Evolutionary conservation across 2,329 filamentous ascomycete genomes (phyloP).

Genomic region (Colletotrichum destructivum): DNA sequence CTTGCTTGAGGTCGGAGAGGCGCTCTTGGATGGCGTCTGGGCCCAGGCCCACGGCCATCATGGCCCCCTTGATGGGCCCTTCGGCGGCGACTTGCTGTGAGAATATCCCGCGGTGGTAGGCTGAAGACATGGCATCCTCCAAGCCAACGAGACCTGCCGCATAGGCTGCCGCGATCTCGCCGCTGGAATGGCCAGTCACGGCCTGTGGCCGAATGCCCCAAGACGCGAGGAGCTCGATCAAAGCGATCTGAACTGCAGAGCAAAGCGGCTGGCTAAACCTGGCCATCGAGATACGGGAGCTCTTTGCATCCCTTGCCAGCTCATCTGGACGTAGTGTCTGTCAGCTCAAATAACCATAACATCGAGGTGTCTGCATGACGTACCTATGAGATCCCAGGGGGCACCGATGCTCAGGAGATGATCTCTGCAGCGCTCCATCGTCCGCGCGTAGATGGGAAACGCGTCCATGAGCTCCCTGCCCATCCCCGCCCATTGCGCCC

Average conservation of each 20-base stretch:
- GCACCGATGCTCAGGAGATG: conserved; percentile 28
- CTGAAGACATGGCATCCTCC: conserved; percentile 46
- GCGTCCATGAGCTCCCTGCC: conserved; percentile 17
- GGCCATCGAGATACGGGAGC: conserved; percentile 13
- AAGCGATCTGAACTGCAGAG: conserved; percentile 59
- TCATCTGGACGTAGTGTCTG: neutral
- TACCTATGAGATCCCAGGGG: conserved; percentile 26
- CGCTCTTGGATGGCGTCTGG: conserved; percentile 39
- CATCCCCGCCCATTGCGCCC: too few species aligned
- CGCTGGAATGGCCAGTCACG: conserved; percentile 55
- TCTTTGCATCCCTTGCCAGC: neutral
- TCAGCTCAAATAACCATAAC: too few species aligned
- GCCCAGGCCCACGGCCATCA: conserved; percentile 45
- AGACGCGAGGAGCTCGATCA: conserved; percentile 53
- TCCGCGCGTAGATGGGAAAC: conserved; percentile 37
- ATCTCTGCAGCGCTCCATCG: conserved; percentile 45
- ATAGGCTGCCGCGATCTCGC: conserved; percentile 57
- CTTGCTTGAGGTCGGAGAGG: conserved; percentile 43
- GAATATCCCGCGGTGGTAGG: conserved; percentile 44
- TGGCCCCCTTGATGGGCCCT: conserved; percentile 39
- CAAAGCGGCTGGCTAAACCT: conserved; percentile 54
- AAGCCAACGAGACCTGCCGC: conserved; percentile 50
- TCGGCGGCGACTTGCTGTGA: conserved; percentile 29
- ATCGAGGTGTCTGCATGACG: too few species aligned
- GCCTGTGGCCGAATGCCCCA: conserved; percentile 48